Conservation (phyloP, 108 stramenopile species). For the Cyclotella sp. region DNA sequence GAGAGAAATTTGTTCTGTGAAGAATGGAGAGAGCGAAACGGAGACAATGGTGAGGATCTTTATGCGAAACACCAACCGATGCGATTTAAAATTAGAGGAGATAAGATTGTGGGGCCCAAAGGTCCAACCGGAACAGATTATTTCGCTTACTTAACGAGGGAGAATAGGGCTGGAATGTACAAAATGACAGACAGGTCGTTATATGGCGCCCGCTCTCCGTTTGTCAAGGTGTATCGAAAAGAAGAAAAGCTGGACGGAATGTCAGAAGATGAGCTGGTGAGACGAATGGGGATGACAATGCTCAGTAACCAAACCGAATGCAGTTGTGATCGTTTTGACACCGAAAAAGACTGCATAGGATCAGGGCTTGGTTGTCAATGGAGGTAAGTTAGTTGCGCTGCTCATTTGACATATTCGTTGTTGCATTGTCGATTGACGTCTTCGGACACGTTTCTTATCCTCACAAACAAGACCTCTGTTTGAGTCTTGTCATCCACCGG, state of each 20-base stretch:
- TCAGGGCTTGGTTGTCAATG: conserved; percentile 46
- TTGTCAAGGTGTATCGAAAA: conserved; percentile 51
- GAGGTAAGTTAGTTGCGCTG: conserved; percentile 23
- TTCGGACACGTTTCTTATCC: neutral
- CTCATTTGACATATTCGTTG: too few species aligned
- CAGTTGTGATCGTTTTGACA: conserved; percentile 45
- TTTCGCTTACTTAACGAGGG: conserved; percentile 31
- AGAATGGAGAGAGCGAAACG: conserved; percentile 37
- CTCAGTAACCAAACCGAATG: conserved; percentile 43
- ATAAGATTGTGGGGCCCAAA: conserved; percentile 42
- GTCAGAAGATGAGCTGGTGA: conserved; percentile 48
- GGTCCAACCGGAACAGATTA: conserved; percentile 47
- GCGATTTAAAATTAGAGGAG: conserved; percentile 32
- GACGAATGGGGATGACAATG: conserved; percentile 36
- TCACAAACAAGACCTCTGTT: conserved; percentile 24
- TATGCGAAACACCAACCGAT: conserved; percentile 36
- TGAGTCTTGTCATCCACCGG: conserved; percentile 53
- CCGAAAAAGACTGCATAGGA: conserved; percentile 36
- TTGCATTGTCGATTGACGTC: too few species aligned
- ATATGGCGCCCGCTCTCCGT: conserved; percentile 26
- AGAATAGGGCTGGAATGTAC: conserved; percentile 35
- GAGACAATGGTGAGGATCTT: conserved; percentile 45
- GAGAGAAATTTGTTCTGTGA: conserved; percentile 37
- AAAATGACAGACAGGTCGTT: conserved; percentile 44
- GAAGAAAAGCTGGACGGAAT: conserved; percentile 57